Evolutionary conservation across 192 early-diverging fungal species (phyloP).

Genomic region (Jimgerdemannia lactiflua): DNA sequence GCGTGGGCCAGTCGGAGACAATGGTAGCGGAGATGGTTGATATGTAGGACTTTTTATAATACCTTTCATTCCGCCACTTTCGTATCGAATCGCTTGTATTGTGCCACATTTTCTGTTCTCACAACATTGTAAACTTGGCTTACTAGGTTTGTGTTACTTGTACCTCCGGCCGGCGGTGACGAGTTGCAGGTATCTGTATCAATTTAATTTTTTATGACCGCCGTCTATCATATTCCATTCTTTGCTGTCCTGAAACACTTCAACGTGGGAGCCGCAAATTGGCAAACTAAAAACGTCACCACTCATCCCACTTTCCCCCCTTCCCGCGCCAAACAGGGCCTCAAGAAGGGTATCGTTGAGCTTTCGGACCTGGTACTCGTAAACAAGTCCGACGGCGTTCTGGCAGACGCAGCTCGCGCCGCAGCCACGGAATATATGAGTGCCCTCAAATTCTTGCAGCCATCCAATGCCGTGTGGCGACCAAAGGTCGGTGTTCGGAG

Average conservation of each 20-base stretch:
- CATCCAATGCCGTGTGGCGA: slow-evolving; percentile 36
- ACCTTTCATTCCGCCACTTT: neutral
- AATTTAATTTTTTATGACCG: no score
- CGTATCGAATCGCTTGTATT: no score
- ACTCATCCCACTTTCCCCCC: neutral
- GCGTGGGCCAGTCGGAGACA: slow-evolving; percentile 84
- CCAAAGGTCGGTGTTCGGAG: slow-evolving; percentile 23
- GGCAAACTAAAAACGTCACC: no score
- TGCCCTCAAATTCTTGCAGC: slow-evolving; percentile 65
- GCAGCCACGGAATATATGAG: slow-evolving; percentile 68
- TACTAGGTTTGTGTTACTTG: slow-evolving; percentile 63
- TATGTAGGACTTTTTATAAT: slow-evolving; percentile 40
- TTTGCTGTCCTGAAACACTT: no score
- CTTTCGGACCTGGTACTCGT: slow-evolving; percentile 78
- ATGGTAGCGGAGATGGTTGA: slow-evolving; percentile 89
- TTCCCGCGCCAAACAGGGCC: slow-evolving; percentile 42
- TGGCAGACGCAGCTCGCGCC: slow-evolving; percentile 58
- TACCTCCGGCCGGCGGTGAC: slow-evolving; percentile 81
- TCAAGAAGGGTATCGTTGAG: slow-evolving; percentile 89
- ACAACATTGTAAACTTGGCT: neutral
- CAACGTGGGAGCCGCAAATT: no score
- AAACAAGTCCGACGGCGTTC: slow-evolving; percentile 76
- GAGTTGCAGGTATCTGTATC: slow-evolving; percentile 62
- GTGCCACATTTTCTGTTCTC: neutral
- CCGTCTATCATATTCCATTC: no score